phyloP scores from a whole-genome alignment of 352 stramenopile species.

The Paralagenidium karlingii region DNA sequence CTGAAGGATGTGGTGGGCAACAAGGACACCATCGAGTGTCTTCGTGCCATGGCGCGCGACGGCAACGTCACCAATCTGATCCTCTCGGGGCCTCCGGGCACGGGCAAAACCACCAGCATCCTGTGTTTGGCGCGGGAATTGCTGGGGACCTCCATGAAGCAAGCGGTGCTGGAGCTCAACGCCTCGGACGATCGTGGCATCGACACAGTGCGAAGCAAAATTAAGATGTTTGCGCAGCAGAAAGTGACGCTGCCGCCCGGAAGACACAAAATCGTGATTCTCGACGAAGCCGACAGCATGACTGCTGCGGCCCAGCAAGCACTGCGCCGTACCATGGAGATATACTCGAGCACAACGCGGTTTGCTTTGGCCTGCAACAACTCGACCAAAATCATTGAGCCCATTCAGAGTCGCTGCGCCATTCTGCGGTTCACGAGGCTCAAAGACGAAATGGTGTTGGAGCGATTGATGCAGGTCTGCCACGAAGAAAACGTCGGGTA shows the following conservation, averaged over 20 bases:
- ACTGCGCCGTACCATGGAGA: constrained; percentile 97
- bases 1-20: constrained; percentile 96
- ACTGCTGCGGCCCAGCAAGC: constrained; percentile 96
- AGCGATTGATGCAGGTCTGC: constrained; percentile 90
- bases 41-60: constrained; percentile 91
- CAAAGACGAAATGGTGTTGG: constrained; percentile 92
- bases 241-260: constrained; percentile 89
- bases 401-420: constrained; percentile 96
- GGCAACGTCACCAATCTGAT: constrained; percentile 99
- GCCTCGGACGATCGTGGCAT: constrained; percentile 93
- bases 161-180: constrained; percentile 97
- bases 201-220: constrained; percentile 91
- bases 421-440: constrained; percentile 96
- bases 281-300: constrained; percentile 99
- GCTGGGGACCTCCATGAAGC: constrained; percentile 68
- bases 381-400: constrained; percentile 99
- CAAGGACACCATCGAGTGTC: constrained; percentile 90
- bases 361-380: constrained; percentile 99
- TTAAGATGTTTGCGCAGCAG: constrained; percentile 99
- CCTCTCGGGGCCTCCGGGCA: constrained; percentile 88
- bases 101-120: constrained; percentile 90
- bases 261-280: constrained; percentile 97
- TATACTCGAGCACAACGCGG: constrained; percentile 95
- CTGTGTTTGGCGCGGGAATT: constrained; percentile 84
- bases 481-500: constrained; percentile 83